Base-by-base conservation (phyloP, 257 asterid species). In the Salvia rosmarinus region DNA sequence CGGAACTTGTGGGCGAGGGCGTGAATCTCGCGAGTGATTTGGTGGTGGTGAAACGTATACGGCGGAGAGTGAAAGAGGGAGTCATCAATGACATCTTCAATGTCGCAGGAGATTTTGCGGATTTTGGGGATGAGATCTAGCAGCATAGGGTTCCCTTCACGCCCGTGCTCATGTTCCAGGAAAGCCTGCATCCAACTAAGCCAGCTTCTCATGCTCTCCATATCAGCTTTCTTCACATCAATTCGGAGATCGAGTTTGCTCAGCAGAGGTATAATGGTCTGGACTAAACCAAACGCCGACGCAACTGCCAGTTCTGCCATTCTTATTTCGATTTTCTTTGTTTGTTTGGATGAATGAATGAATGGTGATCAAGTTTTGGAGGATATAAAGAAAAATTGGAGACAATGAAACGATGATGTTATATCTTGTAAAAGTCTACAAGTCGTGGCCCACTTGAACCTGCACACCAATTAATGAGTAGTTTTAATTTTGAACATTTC, bases 261-360 rank as follows among this genome's bases (percentile, higher is more conserved):
- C 11, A 75, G 40, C 11, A 25, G 16, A 1, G 67, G 64, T 1
- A 16, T 2, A 3, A 43, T 51, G 28, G 71, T 3, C 44, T 64
- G 44, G 3, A 59, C n/a, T 44, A 62, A 43, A 13, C 40, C 47
- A 34, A 70, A n/a, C 2, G 78, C 66, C 47, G 67, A 52, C 23
- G 19, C 8, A 19, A 82, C 47, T 6, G 83, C 83, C 56, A 82
- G 37, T 57, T 78, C 83, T 1, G 86, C 86, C 86, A 82, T 81
- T 11, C 19, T n/a, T 64, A 2, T 16, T 17, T 16, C 57, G n/a
- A n/a, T n/a, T n/a, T n/a, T n/a, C n/a, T n/a, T n/a, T n/a, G n/a
- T 50, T 17, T 50, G 54, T 5, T 34, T 1, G 42, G 20, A 28
- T 10, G 13, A 21, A 19, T 55, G 14, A n/a, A n/a, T n/a, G n/a